Conservation (phyloP, 2,329 filamentous ascomycete species). For the Neophaeococcomyces aloes region DNA sequence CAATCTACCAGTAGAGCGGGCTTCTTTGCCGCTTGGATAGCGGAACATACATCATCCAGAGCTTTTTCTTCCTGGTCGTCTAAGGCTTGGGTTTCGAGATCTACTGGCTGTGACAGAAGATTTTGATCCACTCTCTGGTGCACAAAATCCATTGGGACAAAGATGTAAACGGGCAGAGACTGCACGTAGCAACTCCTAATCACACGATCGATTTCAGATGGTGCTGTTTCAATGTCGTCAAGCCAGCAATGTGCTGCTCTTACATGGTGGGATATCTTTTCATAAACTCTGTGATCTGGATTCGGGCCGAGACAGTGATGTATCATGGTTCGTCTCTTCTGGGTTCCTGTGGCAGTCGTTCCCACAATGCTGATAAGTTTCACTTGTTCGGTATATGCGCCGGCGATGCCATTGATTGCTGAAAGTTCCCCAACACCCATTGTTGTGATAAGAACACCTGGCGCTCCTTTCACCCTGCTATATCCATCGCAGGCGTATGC, state of each 20-base stretch:
- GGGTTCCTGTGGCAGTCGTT: conserved; percentile 39
- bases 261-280: conserved; percentile 19
- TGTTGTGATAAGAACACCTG: conserved; percentile 43
- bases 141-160: conserved; percentile 20
- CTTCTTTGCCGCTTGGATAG: too few species aligned
- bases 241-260: conserved; percentile 20
- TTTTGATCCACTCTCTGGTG: conserved; percentile 5
- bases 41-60: too few species aligned
- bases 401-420: conserved; percentile 27
- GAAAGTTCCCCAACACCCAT: conserved; percentile 47
- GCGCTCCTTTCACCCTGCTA: conserved; percentile 55
- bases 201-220: conserved; percentile 21
- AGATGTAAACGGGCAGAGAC: conserved; percentile 21
- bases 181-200: conserved; percentile 18
- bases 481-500: conserved; percentile 71
- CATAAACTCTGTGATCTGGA: conserved; percentile 18
- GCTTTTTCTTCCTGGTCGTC: too few species aligned
- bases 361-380: conserved; percentile 52
- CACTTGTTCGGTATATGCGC: conserved; percentile 49
- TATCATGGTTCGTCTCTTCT: conserved; percentile 34
- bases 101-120: too few species aligned
- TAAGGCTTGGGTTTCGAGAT: too few species aligned
- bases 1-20: conserved; percentile 13
- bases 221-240: conserved; percentile 18
- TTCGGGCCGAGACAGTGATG: conserved; percentile 25